These are phyloP conservation scores for Penicillium riverlandense DNA, from an alignment of 495 filamentous ascomycete genomes.

Conservation along the genomic window DNA sequence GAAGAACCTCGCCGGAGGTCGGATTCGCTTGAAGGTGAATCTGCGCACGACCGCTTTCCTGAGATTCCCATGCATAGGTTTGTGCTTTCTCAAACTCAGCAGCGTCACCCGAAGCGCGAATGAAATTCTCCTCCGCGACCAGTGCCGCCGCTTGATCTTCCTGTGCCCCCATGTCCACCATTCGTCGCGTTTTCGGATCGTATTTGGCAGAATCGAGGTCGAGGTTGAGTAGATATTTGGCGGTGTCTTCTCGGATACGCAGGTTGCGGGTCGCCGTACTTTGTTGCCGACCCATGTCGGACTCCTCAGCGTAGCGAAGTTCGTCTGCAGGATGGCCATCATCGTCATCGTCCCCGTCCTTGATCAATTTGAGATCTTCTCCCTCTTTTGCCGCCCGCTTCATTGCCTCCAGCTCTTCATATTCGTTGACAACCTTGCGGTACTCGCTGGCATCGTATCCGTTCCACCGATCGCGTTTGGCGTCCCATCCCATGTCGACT, in stretches of 20 bases:
- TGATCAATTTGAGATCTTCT: conserved; percentile 35
- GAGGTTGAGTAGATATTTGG: conserved; percentile 93
- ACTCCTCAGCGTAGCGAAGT: conserved; percentile 87
- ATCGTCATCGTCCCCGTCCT: conserved; percentile 47
- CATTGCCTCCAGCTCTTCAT: conserved; percentile 75
- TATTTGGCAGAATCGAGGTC: conserved; percentile 97
- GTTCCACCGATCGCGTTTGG: conserved; percentile 97
- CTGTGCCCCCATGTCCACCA: conserved; percentile 84
- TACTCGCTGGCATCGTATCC: conserved; percentile 91
- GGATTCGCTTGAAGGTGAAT: conserved; percentile 94
- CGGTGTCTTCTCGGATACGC: conserved; percentile 90
- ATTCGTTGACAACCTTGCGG: conserved; percentile 75
- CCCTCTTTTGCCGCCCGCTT: conserved; percentile 50
- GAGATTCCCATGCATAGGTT: conserved; percentile 88
- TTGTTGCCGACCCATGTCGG: conserved; percentile 91
- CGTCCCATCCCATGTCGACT: conserved; percentile 87
- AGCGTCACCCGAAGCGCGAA: conserved; percentile 85
- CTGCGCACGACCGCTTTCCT: conserved; percentile 69
- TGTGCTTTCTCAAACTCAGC: conserved; percentile 90
- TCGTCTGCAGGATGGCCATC: conserved; percentile 52
- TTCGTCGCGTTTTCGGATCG: conserved; percentile 91
- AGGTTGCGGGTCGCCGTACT: conserved; percentile 85
- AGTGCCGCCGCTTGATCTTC: conserved; percentile 75
- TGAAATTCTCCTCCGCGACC: conserved; percentile 91
- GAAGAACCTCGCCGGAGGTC: conserved; percentile 77